These are phyloP conservation scores for Fomitopsis serialis DNA, from an alignment of 768 basidiomycete genomes.

Conservation along the genomic window DNA sequence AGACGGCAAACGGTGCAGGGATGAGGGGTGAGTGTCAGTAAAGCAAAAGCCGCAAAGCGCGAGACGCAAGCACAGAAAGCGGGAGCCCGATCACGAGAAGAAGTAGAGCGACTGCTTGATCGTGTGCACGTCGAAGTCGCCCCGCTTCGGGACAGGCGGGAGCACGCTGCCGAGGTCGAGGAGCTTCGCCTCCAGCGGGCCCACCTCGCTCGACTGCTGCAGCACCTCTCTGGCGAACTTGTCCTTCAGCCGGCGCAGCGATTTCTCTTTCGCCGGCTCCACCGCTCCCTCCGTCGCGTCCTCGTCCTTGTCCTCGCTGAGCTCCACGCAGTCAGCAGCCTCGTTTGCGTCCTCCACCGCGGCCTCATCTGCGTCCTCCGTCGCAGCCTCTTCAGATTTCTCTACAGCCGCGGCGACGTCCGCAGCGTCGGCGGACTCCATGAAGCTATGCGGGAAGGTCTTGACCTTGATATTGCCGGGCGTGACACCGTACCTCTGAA, in stretches of 20 bases:
- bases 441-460: background rate
- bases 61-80: background rate
- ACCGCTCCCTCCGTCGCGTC: conserved; percentile 20
- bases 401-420: conserved; percentile 7
- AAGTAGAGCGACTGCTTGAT: conserved; percentile 87
- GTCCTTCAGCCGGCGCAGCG: too few species aligned
- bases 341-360: too few species aligned
- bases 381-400: too few species aligned
- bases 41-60: background rate
- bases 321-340: conserved; percentile 10
- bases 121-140: conserved; percentile 74
- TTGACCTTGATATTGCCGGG: conserved; percentile 31
- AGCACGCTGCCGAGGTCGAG: conserved; percentile 70
- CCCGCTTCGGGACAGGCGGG: conserved; percentile 80
- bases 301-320: conserved; percentile 14
- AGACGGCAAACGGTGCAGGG: background rate
- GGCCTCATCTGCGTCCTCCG: too few species aligned
- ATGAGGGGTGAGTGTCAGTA: background rate
- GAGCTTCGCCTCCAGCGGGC: conserved; percentile 43
- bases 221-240: background rate
- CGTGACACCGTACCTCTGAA: conserved; percentile 37
- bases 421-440: conserved; percentile 24
- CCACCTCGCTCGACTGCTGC: conserved; percentile 4
- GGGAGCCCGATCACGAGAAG: conserved; percentile 62
- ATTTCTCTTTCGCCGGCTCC: conserved; percentile 11